These are phyloP conservation scores for Chimonanthus praecox DNA, from an alignment of 164 flowering plant species.

Conservation along the genomic window DNA sequence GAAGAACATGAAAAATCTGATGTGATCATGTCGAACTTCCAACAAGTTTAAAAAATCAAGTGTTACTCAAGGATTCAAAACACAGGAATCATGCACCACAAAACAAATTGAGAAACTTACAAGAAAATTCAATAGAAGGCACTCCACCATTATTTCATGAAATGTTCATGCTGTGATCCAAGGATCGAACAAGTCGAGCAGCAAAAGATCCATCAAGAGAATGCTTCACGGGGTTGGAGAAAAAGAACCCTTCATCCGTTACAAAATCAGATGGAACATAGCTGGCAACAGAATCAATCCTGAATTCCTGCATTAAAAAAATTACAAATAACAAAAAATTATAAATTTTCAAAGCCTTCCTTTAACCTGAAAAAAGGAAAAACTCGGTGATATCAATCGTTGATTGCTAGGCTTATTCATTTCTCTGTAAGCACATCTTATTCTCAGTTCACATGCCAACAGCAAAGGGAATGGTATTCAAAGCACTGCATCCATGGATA, in stretches of 20 bases:
- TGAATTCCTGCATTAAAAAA: constrained; percentile 55
- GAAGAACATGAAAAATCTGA: no score
- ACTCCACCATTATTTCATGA: neutral
- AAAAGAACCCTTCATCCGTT: constrained; percentile 57
- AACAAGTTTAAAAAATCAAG: no score
- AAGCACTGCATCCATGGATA: neutral
- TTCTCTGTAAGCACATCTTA: neutral
- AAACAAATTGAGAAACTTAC: neutral
- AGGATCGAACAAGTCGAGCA: constrained; percentile 58
- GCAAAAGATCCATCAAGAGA: constrained; percentile 93
- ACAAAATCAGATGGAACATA: constrained; percentile 60
- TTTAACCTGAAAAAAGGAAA: neutral
- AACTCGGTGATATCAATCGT: no score
- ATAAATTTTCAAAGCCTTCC: neutral
- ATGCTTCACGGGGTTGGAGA: constrained; percentile 76
- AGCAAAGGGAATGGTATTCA: neutral
- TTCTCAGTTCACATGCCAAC: neutral
- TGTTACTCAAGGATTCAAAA: no score
- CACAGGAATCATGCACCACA: neutral
- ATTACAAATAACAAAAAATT: neutral
- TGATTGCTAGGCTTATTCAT: neutral
- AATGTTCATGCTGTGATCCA: neutral
- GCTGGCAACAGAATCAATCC: constrained; percentile 49
- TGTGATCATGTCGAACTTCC: no score
- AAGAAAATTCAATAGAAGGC: neutral